phyloP scores from a whole-genome alignment of 257 asterid species.

The Solanum pinnatisectum region DNA sequence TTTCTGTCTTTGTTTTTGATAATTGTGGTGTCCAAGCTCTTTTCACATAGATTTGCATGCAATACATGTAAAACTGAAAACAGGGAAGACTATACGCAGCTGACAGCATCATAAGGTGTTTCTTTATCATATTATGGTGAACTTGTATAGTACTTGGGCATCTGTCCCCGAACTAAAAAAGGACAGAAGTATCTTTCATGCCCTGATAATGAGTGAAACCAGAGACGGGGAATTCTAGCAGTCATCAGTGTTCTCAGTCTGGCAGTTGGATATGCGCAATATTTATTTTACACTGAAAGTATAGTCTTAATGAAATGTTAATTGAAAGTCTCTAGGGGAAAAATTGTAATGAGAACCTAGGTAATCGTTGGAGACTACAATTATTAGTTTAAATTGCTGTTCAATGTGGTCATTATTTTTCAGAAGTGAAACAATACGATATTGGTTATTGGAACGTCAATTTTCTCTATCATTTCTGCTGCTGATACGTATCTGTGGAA shows the following conservation, averaged over 20 bases:
- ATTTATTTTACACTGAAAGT: not conserved
- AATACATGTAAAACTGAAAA: not conserved
- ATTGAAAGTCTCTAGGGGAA: not conserved
- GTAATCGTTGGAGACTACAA: not conserved
- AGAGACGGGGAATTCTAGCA: not conserved
- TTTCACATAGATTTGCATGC: not conserved
- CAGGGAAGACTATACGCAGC: not conserved
- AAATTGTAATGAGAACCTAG: not conserved
- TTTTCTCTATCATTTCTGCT: not conserved
- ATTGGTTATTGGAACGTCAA: not conserved
- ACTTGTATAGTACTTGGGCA: not conserved
- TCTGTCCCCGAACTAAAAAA: not conserved
- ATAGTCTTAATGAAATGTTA: not conserved
- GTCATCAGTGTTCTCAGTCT: not conserved
- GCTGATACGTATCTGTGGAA: not conserved
- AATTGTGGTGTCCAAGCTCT: not conserved
- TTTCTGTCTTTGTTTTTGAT: not conserved
- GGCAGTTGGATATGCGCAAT: not conserved
- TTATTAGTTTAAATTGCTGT: not conserved
- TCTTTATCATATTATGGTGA: not conserved
- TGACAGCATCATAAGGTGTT: not conserved
- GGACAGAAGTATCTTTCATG: not conserved
- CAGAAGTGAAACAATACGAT: not conserved
- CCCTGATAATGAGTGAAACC: not conserved
- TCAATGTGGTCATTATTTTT: not conserved